Conservation (phyloP, 192 early-diverging fungal genomes). For the Entomortierella lignicola region DNA sequence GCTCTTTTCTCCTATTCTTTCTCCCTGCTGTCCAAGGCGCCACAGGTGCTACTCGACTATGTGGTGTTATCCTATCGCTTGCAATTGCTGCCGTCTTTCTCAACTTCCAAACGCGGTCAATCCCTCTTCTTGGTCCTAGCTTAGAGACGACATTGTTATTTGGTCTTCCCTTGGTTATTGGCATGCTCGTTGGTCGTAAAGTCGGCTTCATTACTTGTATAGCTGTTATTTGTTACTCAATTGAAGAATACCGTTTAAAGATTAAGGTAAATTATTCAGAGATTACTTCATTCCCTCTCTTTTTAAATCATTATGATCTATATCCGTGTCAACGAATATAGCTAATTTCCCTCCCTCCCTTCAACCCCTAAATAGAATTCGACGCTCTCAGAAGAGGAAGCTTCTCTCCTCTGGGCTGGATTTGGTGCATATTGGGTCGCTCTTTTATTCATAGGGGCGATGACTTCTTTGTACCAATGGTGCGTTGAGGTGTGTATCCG, state of each 20-base stretch:
- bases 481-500: slow-evolving; percentile 42
- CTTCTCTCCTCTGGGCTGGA: slow-evolving; percentile 40
- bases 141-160: slow-evolving; percentile 35
- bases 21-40: slow-evolving; percentile 46
- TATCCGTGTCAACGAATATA: neutral
- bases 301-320: neutral
- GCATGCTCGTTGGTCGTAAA: slow-evolving; percentile 44
- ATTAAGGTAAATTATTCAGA: slow-evolving; percentile 11
- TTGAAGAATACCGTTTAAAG: slow-evolving; percentile 40
- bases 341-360: neutral
- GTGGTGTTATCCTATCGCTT: slow-evolving; percentile 24
- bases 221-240: slow-evolving; percentile 33
- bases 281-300: neutral
- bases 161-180: slow-evolving; percentile 29
- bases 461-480: slow-evolving; percentile 47
- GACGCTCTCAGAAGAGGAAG: slow-evolving; percentile 34
- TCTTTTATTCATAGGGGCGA: slow-evolving; percentile 23
- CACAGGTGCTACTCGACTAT: slow-evolving; percentile 39
- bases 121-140: slow-evolving; percentile 43
- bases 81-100: slow-evolving; percentile 18
- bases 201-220: slow-evolving; percentile 33
- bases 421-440: slow-evolving; percentile 50
- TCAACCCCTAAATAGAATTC: slow-evolving; percentile 12
- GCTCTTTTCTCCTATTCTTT: slow-evolving; percentile 36
- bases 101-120: slow-evolving; percentile 26